Base-by-base conservation (phyloP, 1,284 basidiomycete species). In the Cutaneotrichosporon dermatis region DNA sequence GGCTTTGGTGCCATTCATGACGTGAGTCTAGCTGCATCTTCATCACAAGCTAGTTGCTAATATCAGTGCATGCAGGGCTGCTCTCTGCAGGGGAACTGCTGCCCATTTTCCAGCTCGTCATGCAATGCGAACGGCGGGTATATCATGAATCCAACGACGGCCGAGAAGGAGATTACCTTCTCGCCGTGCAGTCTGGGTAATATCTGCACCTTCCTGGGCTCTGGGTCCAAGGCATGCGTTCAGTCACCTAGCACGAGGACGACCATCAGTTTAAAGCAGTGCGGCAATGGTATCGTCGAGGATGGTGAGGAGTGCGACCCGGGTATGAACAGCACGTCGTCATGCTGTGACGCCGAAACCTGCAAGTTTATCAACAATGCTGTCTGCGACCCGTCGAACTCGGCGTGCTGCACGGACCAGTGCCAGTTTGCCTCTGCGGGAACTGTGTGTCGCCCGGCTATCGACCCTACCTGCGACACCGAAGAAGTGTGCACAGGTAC, bases 271-370 rank as follows among this genome's bases (percentile, higher is more conserved):
- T 62, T 78, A 4, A 71, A 78, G 53, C 74, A 76, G 44, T 79
- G 77, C 55, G 77, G 77, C 6, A 79, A 79, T 59, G 78, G 78
- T 9, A 81, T 81, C 56, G 68, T 81, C 8, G 81, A 82, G 58
- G 75, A 74, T 10, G 83, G 88, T 48, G 91, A 94, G 79, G 88
- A 94, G 58, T 95, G 92, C 75, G 92, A 95, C 75, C 91, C 92
- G 0, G 92, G 92, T 41, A 73, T 78, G 13, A 83, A 83, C 59
- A 70, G 79, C 35, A 80, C 79, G 51, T 88, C 87, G 11, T 76
- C 84, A 4, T 94, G 91, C 79, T 96, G 90, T 79, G 85, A 52
- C 58, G 33, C 46, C 46, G 35, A 49, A 25, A 50, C 53, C 11
- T 96, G 92, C 81, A 88, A 86, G 76, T 89, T 94, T 79, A 83